phyloP scores from a whole-genome alignment of 306 rosid genomes.

The Acacia crassicarpa region DNA sequence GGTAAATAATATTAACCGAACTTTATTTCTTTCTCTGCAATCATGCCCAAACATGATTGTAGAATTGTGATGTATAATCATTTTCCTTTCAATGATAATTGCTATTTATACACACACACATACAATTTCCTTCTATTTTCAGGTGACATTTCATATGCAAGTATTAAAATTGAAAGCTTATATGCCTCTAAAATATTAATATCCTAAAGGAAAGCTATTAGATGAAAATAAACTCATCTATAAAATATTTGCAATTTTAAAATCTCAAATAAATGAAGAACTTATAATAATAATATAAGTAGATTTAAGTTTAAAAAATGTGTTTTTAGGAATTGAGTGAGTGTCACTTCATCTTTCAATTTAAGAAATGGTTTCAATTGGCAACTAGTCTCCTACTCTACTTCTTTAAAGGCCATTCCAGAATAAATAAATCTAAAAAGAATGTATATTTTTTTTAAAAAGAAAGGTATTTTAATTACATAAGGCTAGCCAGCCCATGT shows the following conservation, averaged over 20 bases:
- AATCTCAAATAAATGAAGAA: not conserved
- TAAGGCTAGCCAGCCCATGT: not conserved
- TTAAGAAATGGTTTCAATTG: too few species aligned
- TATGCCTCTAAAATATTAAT: too few species aligned
- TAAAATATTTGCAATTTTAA: not conserved
- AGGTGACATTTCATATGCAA: not conserved
- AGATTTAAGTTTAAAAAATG: not conserved
- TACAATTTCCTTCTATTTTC: not conserved
- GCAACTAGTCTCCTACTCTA: not conserved
- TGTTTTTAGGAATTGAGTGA: not conserved
- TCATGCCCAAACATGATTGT: too few species aligned
- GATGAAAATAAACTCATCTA: not conserved
- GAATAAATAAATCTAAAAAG: not conserved
- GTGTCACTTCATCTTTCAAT: not conserved
- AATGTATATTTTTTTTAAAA: too few species aligned
- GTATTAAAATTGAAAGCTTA: too few species aligned
- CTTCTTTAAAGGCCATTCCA: not conserved
- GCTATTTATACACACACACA: too few species aligned
- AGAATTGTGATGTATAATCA: too few species aligned
- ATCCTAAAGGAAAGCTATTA: too few species aligned
- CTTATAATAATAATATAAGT: not conserved
- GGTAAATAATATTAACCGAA: too few species aligned
- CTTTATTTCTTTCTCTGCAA: too few species aligned
- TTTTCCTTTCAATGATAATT: too few species aligned
- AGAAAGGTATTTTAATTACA: not conserved